Conservation (phyloP, 2,329 filamentous ascomycete genomes). For the Ophiosphaerella narmari region DNA sequence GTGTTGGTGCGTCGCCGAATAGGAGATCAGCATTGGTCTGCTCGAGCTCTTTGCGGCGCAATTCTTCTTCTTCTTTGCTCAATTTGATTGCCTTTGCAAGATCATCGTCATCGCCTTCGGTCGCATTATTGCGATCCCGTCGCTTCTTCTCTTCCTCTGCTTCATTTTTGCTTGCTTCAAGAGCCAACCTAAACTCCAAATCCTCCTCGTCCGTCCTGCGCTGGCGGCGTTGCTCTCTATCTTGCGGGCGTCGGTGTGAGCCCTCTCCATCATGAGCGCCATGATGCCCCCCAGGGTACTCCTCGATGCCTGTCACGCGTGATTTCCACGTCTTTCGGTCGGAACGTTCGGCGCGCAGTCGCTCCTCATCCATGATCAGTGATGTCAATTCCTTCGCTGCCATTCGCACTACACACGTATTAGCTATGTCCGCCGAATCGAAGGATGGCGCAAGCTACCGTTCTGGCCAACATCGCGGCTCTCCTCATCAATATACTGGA, state of each 20-base stretch:
- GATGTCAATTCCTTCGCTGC: constrained; percentile 95
- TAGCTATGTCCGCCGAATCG: constrained; percentile 11
- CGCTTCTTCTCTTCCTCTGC: constrained; percentile 89
- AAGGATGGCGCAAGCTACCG: constrained; percentile 63
- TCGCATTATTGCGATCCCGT: constrained; percentile 57
- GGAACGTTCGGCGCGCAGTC: constrained; percentile 83
- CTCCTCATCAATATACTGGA: constrained; percentile 95
- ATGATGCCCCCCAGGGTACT: constrained; percentile 61
- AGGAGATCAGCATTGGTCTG: constrained; percentile 81
- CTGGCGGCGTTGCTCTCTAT: constrained; percentile 41
- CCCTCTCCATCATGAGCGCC: constrained; percentile 44
- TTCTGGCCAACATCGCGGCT: constrained; percentile 95
- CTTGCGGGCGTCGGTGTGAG: constrained; percentile 46
- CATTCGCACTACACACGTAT: constrained; percentile 71
- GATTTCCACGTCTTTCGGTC: constrained; percentile 97
- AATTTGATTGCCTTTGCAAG: constrained; percentile 93
- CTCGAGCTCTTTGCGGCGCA: constrained; percentile 83
- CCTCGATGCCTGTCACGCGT: constrained; percentile 89
- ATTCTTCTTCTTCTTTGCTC: constrained; percentile 90
- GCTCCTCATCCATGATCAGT: constrained; percentile 90
- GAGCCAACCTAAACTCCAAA: constrained; percentile 83
- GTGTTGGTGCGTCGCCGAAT: constrained; percentile 79
- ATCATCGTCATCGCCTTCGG: constrained; percentile 73
- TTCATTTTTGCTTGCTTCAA: constrained; percentile 93
- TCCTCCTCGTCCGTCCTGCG: constrained; percentile 77